Conservation (phyloP, 768 basidiomycete genomes). For the Amanita rimosa region DNA sequence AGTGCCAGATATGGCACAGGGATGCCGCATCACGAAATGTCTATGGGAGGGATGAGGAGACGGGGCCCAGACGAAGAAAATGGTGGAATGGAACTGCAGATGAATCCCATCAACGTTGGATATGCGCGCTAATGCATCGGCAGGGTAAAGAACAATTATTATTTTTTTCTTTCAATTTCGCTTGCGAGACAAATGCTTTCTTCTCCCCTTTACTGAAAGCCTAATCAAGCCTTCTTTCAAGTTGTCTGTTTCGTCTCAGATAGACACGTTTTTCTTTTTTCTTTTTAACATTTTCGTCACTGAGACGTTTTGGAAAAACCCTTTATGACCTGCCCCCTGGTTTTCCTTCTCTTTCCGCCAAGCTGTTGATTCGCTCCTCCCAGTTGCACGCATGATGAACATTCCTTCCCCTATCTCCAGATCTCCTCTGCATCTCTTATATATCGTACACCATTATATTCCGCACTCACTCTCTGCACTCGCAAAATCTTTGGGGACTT, state of each 20-base stretch:
- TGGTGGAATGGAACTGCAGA: conserved; percentile 19
- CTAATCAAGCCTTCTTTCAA: too few relatives aligned
- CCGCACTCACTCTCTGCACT: neutral
- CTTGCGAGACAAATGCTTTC: neutral
- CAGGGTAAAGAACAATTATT: neutral
- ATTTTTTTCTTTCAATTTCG: neutral
- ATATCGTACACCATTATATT: neutral
- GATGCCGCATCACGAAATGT: conserved; percentile 7
- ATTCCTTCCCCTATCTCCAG: neutral
- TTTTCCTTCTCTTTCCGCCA: neutral
- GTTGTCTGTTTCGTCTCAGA: neutral
- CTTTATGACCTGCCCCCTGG: neutral
- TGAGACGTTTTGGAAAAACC: neutral
- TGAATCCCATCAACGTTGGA: conserved; percentile 17
- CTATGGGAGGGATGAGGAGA: conserved; percentile 13
- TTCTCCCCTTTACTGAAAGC: neutral
- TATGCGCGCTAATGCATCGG: conserved; percentile 17
- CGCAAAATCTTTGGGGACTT: neutral
- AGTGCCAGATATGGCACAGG: conserved; percentile 8
- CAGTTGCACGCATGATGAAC: neutral
- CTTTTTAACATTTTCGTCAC: neutral
- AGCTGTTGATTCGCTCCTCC: neutral
- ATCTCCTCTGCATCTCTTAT: neutral
- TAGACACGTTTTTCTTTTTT: neutral
- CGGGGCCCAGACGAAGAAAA: conserved; percentile 15